A percentile compares a stretch with the other conserved stretches of the same genome.
These are phyloP conservation scores for Coemansia sp. DNA, from an alignment of 192 early-diverging fungal species.

Conservation along the genomic window DNA sequence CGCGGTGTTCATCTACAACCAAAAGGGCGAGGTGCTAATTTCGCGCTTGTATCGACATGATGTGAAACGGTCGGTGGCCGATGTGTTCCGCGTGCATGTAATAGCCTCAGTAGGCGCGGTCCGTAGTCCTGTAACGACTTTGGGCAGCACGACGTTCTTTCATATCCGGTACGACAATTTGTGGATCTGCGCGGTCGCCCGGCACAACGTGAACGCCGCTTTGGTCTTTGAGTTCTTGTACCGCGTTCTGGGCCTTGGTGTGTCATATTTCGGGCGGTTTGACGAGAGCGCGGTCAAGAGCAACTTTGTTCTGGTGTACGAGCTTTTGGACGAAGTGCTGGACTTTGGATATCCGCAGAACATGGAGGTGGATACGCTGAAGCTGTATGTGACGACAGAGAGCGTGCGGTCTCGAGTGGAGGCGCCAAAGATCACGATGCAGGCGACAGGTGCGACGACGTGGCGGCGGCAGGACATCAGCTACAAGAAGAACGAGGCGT, in stretches of 20 bases:
- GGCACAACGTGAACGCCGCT: conserved; percentile 76
- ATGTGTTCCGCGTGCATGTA: conserved; percentile 96
- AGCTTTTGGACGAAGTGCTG: conserved; percentile 80
- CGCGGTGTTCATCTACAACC: conserved; percentile 96
- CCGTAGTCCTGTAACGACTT: conserved; percentile 73
- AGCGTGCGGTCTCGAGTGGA: conserved; percentile 68
- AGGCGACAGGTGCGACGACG: conserved; percentile 91
- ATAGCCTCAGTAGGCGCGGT: conserved; percentile 82
- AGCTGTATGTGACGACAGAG: conserved; percentile 85
- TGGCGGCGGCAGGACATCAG: conserved; percentile 91
- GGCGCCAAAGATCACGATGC: conserved; percentile 82
- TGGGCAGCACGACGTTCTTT: conserved; percentile 91
- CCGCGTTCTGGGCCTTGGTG: conserved; percentile 66
- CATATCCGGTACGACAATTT: conserved; percentile 97
- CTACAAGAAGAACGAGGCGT: conserved; percentile 98
- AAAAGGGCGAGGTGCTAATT: conserved; percentile 98
- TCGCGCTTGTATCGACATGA: conserved; percentile 93
- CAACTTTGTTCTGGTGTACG: conserved; percentile 86
- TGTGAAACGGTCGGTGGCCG: conserved; percentile 93
- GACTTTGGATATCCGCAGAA: conserved; percentile 89
- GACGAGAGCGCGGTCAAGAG: conserved; percentile 82
- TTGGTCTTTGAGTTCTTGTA: conserved; percentile 81
- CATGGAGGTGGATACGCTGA: conserved; percentile 77
- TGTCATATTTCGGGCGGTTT: conserved; percentile 76
- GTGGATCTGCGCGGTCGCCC: conserved; percentile 79